Percentiles rank a stretch among this genome's conserved stretches.
Conservation (phyloP, 2,329 filamentous ascomycete genomes). For the Fusarium lyarnte region DNA sequence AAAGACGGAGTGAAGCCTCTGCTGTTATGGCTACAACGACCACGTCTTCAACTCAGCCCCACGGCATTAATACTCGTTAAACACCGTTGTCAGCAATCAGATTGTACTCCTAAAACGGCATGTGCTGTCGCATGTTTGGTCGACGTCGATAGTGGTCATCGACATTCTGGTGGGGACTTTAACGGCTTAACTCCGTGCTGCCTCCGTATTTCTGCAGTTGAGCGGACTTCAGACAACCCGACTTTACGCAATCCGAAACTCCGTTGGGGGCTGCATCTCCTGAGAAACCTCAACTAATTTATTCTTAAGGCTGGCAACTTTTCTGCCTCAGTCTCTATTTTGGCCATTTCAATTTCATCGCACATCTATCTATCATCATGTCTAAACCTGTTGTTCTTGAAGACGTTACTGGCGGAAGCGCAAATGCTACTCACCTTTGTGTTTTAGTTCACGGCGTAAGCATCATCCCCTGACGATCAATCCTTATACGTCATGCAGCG, state of each 20-base stretch:
- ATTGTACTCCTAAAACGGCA: neutral
- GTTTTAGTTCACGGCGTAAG: conserved; percentile 81
- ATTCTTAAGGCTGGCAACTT: neutral
- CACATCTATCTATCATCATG: conserved; percentile 36
- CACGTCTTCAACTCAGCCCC: conserved; percentile 13
- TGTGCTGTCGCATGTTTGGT: conserved; percentile 18
- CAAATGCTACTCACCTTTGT: conserved; percentile 74
- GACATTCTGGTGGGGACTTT: conserved; percentile 19
- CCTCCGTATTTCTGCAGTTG: neutral
- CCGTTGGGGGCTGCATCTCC: conserved; percentile 36
- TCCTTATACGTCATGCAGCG: conserved; percentile 24
- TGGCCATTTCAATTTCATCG: neutral
- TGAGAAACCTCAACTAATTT: conserved; percentile 35
- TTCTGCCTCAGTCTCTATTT: neutral
- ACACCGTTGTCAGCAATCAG: neutral
- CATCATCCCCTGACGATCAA: conserved; percentile 34
- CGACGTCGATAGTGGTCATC: conserved; percentile 23
- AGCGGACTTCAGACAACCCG: conserved; percentile 17
- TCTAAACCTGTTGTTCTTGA: conserved; percentile 17
- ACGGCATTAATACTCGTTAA: conserved; percentile 6
- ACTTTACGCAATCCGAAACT: conserved; percentile 32
- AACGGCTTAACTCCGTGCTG: conserved; percentile 32
- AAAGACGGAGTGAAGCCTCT: conserved; percentile 11
- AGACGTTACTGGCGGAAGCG: conserved; percentile 59
- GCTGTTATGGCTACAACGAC: neutral